These are phyloP conservation scores for Selaginella tamariscina DNA, from an alignment of 75 land plant species.

Conservation along the genomic window DNA sequence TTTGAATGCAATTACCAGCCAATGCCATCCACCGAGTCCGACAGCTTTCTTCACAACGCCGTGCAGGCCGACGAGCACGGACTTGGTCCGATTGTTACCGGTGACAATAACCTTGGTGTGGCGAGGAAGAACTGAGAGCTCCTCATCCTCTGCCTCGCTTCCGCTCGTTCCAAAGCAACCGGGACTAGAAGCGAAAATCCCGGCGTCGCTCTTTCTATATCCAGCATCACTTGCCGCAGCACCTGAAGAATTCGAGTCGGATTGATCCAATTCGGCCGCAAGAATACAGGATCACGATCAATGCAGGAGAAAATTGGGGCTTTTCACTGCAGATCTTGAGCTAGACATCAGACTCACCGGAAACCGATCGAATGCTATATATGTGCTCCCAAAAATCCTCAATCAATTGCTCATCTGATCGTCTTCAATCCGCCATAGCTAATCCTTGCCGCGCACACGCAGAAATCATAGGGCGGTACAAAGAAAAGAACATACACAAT, in stretches of 20 bases:
- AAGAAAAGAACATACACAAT: not conserved
- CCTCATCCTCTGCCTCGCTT: conserved; percentile 55
- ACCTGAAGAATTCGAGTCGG: no score
- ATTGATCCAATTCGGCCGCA: no score
- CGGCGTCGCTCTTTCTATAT: not conserved
- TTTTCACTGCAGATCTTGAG: not conserved
- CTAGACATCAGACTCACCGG: no score
- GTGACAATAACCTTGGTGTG: conserved; percentile 68
- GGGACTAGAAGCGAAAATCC: not conserved
- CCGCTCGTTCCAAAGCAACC: conserved; percentile 11
- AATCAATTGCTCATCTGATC: not conserved
- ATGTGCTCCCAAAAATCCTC: no score
- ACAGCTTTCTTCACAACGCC: conserved; percentile 77
- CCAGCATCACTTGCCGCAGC: not conserved
- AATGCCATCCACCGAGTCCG: conserved; percentile 76
- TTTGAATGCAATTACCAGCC: conserved; percentile 43
- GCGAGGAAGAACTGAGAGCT: conserved; percentile 51
- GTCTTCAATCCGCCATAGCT: not conserved
- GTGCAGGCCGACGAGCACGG: conserved; percentile 57
- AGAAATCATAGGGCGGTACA: not conserved
- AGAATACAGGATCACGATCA: not conserved
- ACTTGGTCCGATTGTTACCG: conserved; percentile 68
- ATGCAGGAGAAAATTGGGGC: not conserved
- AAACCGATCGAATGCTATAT: no score
- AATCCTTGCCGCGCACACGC: not conserved